Conservation (phyloP, 2,329 filamentous ascomycete species). For the Botrytis medusae region DNA sequence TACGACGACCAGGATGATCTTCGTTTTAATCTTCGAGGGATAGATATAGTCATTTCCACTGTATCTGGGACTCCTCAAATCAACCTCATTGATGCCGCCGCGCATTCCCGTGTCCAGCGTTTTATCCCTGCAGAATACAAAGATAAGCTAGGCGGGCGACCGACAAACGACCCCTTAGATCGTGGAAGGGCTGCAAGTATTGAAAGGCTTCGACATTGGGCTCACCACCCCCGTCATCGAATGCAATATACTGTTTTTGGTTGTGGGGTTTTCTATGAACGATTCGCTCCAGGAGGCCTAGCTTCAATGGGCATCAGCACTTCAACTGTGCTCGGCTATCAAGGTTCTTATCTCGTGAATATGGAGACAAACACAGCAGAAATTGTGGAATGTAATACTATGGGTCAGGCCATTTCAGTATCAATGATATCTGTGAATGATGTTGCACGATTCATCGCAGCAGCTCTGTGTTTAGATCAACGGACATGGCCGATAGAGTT, state of each 20-base stretch:
- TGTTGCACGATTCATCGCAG: conserved; percentile 67
- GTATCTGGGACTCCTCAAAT: conserved; percentile 66
- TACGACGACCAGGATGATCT: conserved; percentile 60
- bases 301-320: conserved; percentile 57
- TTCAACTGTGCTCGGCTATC: conserved; percentile 51
- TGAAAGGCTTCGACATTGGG: conserved; percentile 55
- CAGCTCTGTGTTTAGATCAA: conserved; percentile 62
- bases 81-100: conserved; percentile 70
- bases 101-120: conserved; percentile 60
- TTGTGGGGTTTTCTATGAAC: conserved; percentile 74
- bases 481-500: conserved; percentile 67
- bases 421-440: conserved; percentile 70
- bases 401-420: conserved; percentile 53
- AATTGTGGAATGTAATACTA: conserved; percentile 55
- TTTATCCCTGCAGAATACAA: conserved; percentile 79
- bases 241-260: conserved; percentile 71
- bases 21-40: conserved; percentile 65
- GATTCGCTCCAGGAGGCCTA: conserved; percentile 68
- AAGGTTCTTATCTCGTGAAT: conserved; percentile 68
- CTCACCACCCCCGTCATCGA: conserved; percentile 45
- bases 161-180: conserved; percentile 58
- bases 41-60: conserved; percentile 75
- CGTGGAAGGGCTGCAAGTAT: conserved; percentile 58
- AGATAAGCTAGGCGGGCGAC: conserved; percentile 57
- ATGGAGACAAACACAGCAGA: conserved; percentile 57